Base-by-base conservation (phyloP, 768 basidiomycete genomes). In the Saitozyma sp. region DNA sequence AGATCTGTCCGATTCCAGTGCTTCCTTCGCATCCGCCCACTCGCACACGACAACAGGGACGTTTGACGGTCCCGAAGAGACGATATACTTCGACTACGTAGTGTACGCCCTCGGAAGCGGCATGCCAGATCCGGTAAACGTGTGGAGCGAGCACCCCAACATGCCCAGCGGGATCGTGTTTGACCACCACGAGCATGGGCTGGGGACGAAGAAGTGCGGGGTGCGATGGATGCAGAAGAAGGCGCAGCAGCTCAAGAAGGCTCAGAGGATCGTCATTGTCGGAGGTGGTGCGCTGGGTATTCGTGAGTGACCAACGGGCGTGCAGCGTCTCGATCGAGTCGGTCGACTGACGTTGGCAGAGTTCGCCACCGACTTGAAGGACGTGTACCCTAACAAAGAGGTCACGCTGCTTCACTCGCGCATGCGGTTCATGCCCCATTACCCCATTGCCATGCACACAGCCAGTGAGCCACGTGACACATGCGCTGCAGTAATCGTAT, bases 231-330 rank as follows among this genome's bases (percentile, higher is more conserved):
- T 82, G 70, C 58, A 74, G 56, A 59, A 69, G 40, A 66, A 74
- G 42, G 76, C 73, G 11, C 64, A 69, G 48, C 64, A 64, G 49
- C 66, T 78, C 16, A 66, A 70, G 64, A 63, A 66, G 29, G 73
- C 75, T 4, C 56, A 73, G 51, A 74, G 70, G 45, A 73, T 82
- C 13, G 55, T 81, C 14, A 68, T 81, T n/a, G 74, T 82, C 51
- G 81, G 81, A n/a, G 80, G 78, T 38, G 81, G 81, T 9, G 79
- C 81, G 3, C 59, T 81, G 37, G 81, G 81, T 16, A 78, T 80
- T 17, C 76, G 76, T 78, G 38, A 71, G 75, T 75, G 5, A n/a
- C 19, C 5, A 51, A 7, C 2, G 3, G 38, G 3, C 17, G 13
- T 19, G n/a, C n/a, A n/a, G n/a, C n/a, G n/a, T n/a, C n/a, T n/a